Base-by-base conservation (phyloP, 768 basidiomycete genomes). In the Hericium rajendrae region DNA sequence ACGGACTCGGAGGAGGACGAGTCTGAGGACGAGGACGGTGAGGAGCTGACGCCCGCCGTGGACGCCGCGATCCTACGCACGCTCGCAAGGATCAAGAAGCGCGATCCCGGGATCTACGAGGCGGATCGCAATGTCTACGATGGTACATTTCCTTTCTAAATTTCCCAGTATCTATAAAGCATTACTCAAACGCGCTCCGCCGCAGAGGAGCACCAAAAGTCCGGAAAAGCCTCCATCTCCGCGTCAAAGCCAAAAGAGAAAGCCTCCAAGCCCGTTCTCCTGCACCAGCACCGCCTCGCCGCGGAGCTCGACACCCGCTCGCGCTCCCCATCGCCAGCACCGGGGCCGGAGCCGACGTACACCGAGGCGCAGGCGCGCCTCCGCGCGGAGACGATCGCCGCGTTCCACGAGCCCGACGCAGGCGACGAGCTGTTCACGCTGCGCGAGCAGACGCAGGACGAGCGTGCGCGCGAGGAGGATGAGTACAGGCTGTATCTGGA, bases 1-100 rank as follows among this genome's bases (percentile, higher is more conserved):
- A 71, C 73, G 6, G 86, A 88, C 65, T 88, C 85, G 0, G 88
- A 91, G 67, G 79, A 80, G 28, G 85, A 82, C 46, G 90, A 92
- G 64, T 83, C 83, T 2, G 94, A 98, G 67, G 94, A 98, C 68
- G 90, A 94, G 66, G 89, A 95, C 57, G 97, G 94, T 13, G 91
- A 92, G 63, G 91, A 97, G 68, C 80, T 98, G 53, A 98, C 94
- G 0, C 93, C 94, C 4, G 86, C 85, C 0, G 82, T 97, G 52
- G 95, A 97, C 65, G 97, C 85, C 48, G 97, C 97, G 18, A 97
- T 98, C 64, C 77, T 98, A 41, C 78, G 92, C 51, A 98, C 93
- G 1, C 76, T 99, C 9, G 90, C 86, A 0, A 80, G 85, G 63
- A 97, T 98, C 56, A 82, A 82, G 68, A 78, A 79, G 55, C 87